Conservation (phyloP, 1,284 basidiomycete species). For the Moesziomyces sp. region DNA sequence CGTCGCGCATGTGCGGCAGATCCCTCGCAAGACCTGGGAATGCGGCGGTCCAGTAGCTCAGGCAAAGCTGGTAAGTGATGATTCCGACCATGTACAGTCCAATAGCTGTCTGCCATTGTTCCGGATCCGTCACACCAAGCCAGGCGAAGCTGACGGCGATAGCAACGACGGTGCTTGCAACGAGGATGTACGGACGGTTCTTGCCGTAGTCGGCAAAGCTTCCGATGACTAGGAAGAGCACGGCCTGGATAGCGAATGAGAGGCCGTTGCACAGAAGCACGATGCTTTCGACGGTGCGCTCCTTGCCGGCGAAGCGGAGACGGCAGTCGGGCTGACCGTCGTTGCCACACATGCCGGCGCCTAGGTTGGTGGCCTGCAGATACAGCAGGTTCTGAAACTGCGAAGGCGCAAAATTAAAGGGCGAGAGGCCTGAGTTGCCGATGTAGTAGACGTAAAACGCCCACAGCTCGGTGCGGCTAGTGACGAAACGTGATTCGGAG, state of each 20-base stretch:
- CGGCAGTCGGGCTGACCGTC: constrained; percentile 59
- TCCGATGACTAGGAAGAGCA: constrained; percentile 81
- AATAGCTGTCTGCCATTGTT: constrained; percentile 80
- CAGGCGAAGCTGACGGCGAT: constrained; percentile 43
- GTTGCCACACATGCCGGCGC: constrained; percentile 47
- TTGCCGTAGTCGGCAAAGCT: constrained; percentile 70
- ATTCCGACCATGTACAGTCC: constrained; percentile 83
- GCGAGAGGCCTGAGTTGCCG: constrained; percentile 75
- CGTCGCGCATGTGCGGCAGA: constrained; percentile 76
- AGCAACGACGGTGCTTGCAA: constrained; percentile 37
- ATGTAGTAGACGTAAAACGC: constrained; percentile 79
- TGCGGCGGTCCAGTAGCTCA: constrained; percentile 83
- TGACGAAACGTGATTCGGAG: constrained; percentile 18
- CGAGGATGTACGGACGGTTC: constrained; percentile 45
- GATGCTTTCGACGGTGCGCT: constrained; percentile 51
- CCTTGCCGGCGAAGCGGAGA: constrained; percentile 70
- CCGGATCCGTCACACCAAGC: constrained; percentile 70
- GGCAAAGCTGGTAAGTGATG: constrained; percentile 80
- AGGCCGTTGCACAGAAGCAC: constrained; percentile 53
- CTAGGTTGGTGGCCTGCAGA: constrained; percentile 72
- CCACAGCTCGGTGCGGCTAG: constrained; percentile 71
- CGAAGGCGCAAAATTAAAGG: constrained; percentile 79
- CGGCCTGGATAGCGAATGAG: constrained; percentile 60
- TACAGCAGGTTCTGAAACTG: constrained; percentile 80
- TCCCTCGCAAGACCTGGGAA: constrained; percentile 86